Evolutionary conservation across 495 filamentous ascomycete species (phyloP), one percentile per base, ranked within the genome.

Genomic region (Talaromyces thailandensis): DNA sequence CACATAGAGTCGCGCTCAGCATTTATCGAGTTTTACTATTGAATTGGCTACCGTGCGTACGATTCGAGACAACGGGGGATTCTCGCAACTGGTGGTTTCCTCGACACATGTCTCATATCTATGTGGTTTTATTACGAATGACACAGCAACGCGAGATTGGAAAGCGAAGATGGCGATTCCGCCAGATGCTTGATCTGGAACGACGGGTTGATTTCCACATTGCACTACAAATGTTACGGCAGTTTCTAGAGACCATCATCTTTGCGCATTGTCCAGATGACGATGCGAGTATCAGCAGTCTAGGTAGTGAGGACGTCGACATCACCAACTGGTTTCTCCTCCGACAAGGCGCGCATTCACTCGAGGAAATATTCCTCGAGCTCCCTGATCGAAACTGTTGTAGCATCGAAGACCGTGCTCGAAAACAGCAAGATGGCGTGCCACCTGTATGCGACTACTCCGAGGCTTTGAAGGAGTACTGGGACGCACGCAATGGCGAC

Each of bases 251-350:
- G 43, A 66, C 66, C 2, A 69, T 73, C 64, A 69, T 73, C 25
- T 68, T 73, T n/a, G 66, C 65, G 23, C 70, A 73, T 35, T 67
- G 70, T 3, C 70, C 70, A 23, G 70, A 67, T 43, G 66, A 67
- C 58, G 62, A 63, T 28, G 31, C 31, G 14, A 63, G 62, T 53
- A 58, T 58, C 37, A 61, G 43, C 55, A 69, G 70, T 2, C 64
- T 69, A 18, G 68, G 65, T 45, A 69, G 65, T 37, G 66, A 67
- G 45, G 62, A 63, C 24, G 16, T 35, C 12, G 56, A 58, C 56
- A 40, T 63, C n/a, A 63, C 53, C 6, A 71, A 66, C 66, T 73
- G 70, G 70, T 73, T 73, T 43, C 58, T 73, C 1, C 64, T 73
- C 18, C 67, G 67, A 25, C 70, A 73, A 48, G 56, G 63, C 16